Conservation (phyloP, 805 yeast genomes). For the Ogataea methylovora region DNA sequence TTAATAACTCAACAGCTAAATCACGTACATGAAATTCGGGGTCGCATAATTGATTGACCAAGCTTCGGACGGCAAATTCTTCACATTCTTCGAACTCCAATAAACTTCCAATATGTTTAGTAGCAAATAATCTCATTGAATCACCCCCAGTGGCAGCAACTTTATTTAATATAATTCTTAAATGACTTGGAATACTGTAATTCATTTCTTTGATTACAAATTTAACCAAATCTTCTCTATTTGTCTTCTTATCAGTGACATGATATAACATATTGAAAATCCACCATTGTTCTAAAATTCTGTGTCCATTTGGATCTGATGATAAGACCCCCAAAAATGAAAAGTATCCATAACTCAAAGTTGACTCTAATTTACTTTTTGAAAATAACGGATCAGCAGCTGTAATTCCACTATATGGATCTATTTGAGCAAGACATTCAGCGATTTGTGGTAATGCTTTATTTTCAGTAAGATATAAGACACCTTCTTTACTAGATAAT, state of each 20-base stretch:
- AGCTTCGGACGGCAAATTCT: slow-evolving; percentile 42
- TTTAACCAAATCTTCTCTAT: slow-evolving; percentile 49
- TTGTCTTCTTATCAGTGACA: slow-evolving; percentile 45
- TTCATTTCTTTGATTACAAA: slow-evolving; percentile 56
- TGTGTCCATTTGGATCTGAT: slow-evolving; percentile 51
- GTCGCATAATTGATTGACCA: slow-evolving; percentile 69
- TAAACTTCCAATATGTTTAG: slow-evolving; percentile 41
- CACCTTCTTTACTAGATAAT: slow-evolving; percentile 57
- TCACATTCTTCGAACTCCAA: slow-evolving; percentile 26
- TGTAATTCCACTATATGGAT: slow-evolving; percentile 67
- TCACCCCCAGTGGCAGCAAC: slow-evolving; percentile 50
- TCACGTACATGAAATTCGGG: slow-evolving; percentile 46
- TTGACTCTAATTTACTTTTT: slow-evolving; percentile 45
- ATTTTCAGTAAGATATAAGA: slow-evolving; percentile 56
- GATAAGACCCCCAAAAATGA: slow-evolving; percentile 71
- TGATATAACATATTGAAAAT: slow-evolving; percentile 75
- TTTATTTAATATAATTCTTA: slow-evolving; percentile 59
- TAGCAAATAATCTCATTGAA: slow-evolving; percentile 47
- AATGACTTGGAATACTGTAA: slow-evolving; percentile 47
- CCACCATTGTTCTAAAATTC: slow-evolving; percentile 73
- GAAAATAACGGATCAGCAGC: slow-evolving; percentile 73
- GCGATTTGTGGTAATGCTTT: slow-evolving; percentile 84
- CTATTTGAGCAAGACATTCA: slow-evolving; percentile 80
- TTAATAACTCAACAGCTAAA: slow-evolving; percentile 47
- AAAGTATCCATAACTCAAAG: slow-evolving; percentile 72